Evolutionary conservation across 176 grass and related monocot species (phyloP), one percentile per base, ranked within the genome.

Genomic region (Areca catechu): DNA sequence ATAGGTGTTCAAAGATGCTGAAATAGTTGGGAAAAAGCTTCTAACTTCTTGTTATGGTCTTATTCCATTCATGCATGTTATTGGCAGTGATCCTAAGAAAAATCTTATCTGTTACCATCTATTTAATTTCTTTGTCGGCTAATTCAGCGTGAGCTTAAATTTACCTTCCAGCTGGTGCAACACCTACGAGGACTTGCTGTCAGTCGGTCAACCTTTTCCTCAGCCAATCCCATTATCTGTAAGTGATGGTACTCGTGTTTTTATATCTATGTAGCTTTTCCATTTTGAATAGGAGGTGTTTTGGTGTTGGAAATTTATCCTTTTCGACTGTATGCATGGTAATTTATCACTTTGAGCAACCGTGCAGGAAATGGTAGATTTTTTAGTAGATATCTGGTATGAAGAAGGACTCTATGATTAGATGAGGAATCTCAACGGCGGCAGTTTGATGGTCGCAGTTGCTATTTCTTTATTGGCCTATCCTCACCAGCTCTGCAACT

Each of bases 301-400:
- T 5, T 53, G 3, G 7, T 53, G 20, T 54, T 21, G 34, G 6
- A 43, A 5, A 5, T 34, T 5, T 15, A 17, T 17, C 1, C 15
- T 15, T 57, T 24, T 23, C 12, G 15, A 21, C 14, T 14, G 14
- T 30, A 19, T 52, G 2, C 22, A 15, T 28, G 3, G 30, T 29
- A 7, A n/a, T 19, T 15, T 4, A 27, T 29, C 3, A 14, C 9
- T 43, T 66, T 54, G n/a, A 54, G 3, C 22, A 65, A 62, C 17
- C 20, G 15, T 66, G 7, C 50, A 66, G 50, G 63, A 66, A 66
- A 66, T 66, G 63, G 63, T 66, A 16, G 50, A 66, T 53, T 53
- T 53, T 29, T 53, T 66, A 17, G 63, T 66, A 15, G 63, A 53
- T 53, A 53, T 53, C n/a, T 53, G 63, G 50, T 17, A 53, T 20